A percentile compares a stretch with the other conserved stretches of the same genome.
phyloP scores from a whole-genome alignment of 2,329 filamentous ascomycete species.

The Aspergillus tamarii region DNA sequence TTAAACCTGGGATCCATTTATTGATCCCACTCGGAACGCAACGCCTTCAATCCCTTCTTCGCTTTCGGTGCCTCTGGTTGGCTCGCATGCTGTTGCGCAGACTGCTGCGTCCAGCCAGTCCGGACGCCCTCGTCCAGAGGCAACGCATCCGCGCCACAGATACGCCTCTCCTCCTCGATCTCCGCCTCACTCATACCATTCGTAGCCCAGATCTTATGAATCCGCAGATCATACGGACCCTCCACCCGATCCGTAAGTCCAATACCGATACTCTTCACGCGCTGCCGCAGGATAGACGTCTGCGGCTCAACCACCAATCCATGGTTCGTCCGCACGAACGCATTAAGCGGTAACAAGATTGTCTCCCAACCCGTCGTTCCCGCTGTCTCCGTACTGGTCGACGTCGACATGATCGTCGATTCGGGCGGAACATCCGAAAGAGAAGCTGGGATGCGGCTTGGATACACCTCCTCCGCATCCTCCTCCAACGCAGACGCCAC shows the following conservation, averaged over 20 bases:
- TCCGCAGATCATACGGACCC: constrained; percentile 83
- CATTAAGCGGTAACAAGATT: constrained; percentile 83
- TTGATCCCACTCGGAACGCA: constrained; percentile 40
- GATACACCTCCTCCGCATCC: constrained; percentile 25
- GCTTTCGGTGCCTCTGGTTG: constrained; percentile 25
- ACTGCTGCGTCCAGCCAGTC: constrained; percentile 29
- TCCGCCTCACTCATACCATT: constrained; percentile 61
- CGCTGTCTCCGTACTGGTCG: constrained; percentile 53
- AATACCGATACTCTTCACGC: constrained; percentile 82
- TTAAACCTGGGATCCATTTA: constrained; percentile 15
- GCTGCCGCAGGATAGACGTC: constrained; percentile 82
- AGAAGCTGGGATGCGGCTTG: constrained; percentile 35
- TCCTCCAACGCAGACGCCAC: constrained; percentile 29
- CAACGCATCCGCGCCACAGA: constrained; percentile 44
- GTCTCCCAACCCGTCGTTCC: constrained; percentile 91
- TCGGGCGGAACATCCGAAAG: constrained; percentile 43
- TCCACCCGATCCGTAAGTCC: constrained; percentile 86
- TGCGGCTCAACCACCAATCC: constrained; percentile 92
- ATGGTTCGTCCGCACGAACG: constrained; percentile 94
- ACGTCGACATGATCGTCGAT: constrained; percentile 38
- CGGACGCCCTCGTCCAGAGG: constrained; percentile 39
- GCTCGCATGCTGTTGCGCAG: constrained; percentile 16
- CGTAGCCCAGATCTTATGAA: constrained; percentile 89
- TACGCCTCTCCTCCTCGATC: constrained; percentile 44
- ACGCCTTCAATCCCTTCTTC: constrained; percentile 37